Evolutionary conservation across 2,329 filamentous ascomycete genomes (phyloP).

Genomic region (Acrodontium crateriforme): DNA sequence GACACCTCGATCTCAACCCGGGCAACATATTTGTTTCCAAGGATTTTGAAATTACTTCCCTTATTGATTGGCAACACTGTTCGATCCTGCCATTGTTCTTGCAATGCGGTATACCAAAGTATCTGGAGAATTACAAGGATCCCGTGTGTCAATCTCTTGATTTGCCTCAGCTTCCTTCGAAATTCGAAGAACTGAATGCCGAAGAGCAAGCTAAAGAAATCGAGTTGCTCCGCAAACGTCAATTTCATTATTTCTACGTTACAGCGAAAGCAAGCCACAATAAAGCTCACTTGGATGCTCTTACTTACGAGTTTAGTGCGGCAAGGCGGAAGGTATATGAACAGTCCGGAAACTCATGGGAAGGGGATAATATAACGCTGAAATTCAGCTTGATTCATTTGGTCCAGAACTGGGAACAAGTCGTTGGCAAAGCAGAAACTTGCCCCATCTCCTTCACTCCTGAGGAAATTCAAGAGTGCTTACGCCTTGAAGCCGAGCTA

Average conservation of each 20-base stretch:
- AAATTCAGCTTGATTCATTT: constrained; percentile 10
- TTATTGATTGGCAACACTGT: constrained; percentile 32
- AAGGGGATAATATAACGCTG: constrained; percentile 15
- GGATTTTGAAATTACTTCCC: constrained; percentile 11
- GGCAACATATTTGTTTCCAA: constrained; percentile 22
- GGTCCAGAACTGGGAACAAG: constrained; percentile 6
- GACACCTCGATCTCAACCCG: constrained; percentile 23
- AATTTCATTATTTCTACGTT: constrained; percentile 9
- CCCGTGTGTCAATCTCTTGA: constrained; percentile 1
- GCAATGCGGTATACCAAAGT: constrained; percentile 24
- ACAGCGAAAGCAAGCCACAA: constrained; percentile 6
- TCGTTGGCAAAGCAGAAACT: constrained; percentile 1
- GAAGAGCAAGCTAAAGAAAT: constrained; percentile 4
- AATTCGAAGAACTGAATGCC: constrained; percentile 3
- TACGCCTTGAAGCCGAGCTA: constrained; percentile 12
- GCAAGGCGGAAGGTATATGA: constrained; percentile 10
- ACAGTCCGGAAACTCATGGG: constrained; percentile 11
- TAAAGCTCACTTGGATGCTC: constrained; percentile 9
- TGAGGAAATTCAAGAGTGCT: constrained; percentile 11
- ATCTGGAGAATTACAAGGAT: constrained; percentile 23
- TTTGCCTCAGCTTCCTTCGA: constrained; percentile 1
- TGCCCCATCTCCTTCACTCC: constrained; percentile 9
- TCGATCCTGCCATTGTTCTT: constrained; percentile 26
- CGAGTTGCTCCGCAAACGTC: constrained; percentile 5
- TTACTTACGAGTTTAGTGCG: constrained; percentile 8